Evolutionary conservation across 2,329 filamentous ascomycete genomes (phyloP), one percentile per base, ranked within the genome.

Genomic region (Fusarium ramigenum): DNA sequence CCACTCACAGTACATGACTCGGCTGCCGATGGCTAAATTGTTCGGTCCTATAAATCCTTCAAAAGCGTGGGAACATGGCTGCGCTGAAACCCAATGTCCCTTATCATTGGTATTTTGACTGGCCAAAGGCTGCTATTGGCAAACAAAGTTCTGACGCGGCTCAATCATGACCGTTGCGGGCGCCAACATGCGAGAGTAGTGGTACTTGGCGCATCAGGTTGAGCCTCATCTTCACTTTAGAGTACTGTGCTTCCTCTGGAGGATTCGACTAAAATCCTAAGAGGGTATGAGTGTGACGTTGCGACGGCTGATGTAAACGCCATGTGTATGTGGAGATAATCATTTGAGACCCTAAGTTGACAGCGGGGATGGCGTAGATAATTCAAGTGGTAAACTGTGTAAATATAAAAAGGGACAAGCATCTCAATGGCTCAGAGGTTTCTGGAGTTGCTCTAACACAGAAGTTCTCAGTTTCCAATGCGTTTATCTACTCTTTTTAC

Each of bases 121-220:
- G 12, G 19, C 28, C 11, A 30, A 47, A 21, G 2, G 12, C 30
- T 47, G 5, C 18, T 16, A 30, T 47, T n/a, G 44, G 25, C 7
- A 4, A n/a, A 21, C 4, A 11, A 15, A 14, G 19, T n/a, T 47
- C 19, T 14, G 21, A 5, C 12, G n/a, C 19, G 12, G 25, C 19
- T 28, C 4, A 47, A 21, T 47, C 14, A 14, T 47, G 12, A 30
- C 12, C 5, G 0, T 46, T n/a, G 6, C 12, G 19, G 25, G 25
- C 25, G 25, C 18, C 5, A 46, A 6, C 8, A 28, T 14, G 11
- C 18, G 9, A 28, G 12, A 15, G 5, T 46, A 5, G 6, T 28
- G 1, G 12, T 4, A 21, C 8, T 30, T 16, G 9, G 19, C 14
- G 9, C 9, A 9, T 30, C 2, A 3, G 6, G 30, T 21, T 9